Evolutionary conservation across 306 rosid genomes (phyloP), one percentile per base, ranked within the genome.

Genomic region (Luffa acutangula): DNA sequence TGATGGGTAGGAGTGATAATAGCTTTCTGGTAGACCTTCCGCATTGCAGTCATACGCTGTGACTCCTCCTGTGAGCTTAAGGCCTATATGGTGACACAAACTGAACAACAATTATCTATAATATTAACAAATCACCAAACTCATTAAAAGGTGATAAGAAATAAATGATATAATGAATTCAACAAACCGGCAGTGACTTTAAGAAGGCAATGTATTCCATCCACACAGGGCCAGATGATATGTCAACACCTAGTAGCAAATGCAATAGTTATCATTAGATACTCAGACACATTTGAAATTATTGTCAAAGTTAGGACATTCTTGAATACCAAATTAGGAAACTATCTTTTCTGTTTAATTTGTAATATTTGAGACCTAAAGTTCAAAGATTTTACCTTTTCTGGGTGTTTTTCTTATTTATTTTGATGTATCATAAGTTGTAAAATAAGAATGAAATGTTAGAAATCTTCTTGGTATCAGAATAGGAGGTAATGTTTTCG

Each of bases 161-260:
- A 79, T 33, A 81, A 63, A 59, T 81, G 53, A 79, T 8, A 34
- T 6, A 74, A 79, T 67, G 82, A 81, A 74, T 66, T 43, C 80
- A 72, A 82, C 91, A 79, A 62, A 94, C 98, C 91, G 94, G 98
- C 83, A 92, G 87, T 51, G 93, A 89, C 85, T 88, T 94, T 60
- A 92, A 83, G 81, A 94, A 92, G 79, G 93, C 45, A 67, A 94
- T 89, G 85, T 94, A 94, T 85, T 94, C 98, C 92, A 89, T 87
- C 98, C 98, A 94, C 58, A 94, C 91, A 20, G 98, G 98, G 64
- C 98, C 98, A 69, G 98, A 92, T 66, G 98, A 87, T 70, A 92
- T 91, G 84, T 94, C 98, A 41, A 86, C 88, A 87, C 98, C 98
- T 94, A 90, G 83, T 77, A 77, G 74, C 79, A 83, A 56, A 73